Evolutionary conservation across 441 rosid genomes (phyloP), one percentile per base, ranked within the genome.

Genomic region (Macaranga tanarius): DNA sequence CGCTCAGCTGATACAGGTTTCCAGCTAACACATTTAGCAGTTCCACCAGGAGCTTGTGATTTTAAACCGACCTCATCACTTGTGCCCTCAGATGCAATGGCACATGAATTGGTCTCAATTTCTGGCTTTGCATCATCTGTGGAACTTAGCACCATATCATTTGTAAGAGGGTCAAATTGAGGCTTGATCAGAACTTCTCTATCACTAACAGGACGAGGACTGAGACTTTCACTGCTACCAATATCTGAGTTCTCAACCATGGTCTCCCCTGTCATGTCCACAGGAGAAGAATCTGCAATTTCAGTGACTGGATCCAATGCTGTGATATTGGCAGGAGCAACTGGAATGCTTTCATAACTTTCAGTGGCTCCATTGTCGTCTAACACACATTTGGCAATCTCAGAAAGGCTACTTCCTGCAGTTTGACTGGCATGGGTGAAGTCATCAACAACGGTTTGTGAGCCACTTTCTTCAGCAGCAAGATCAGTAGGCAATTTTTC

Each of bases 71-170:
- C 62, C 63, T 73, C 79, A 54, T 75, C 81, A 40, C n/a, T 42
- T 25, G 71, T 70, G 57, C 65, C 85, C 60, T 74, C 75, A 28
- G 80, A 75, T 51, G 80, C 74, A 68, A 64, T 72, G 45, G 79
- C 79, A 51, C 62, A 63, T 52, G 75, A 62, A 80, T 69, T 58
- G 54, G 74, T 74, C 74, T 73, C 75, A 72, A 57, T 56, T 69
- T 80, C 77, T 72, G 73, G 70, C 55, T 64, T 74, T 57, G 61
- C 76, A 73, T 77, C 74, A 69, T 52, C 71, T 34, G 69, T 74
- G 19, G 61, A 64, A 73, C 38, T 70, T 64, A 77, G 54, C 55
- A 25, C 73, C 22, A 10, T 56, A 40, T 75, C 79, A 31, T 44
- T 69, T 50, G 66, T 72, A 51, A 62, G 45, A 62, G 75, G 71